Evolutionary conservation across 1,284 basidiomycete species (phyloP), one percentile per base, ranked within the genome.

Genomic region (Tilletia horrida): DNA sequence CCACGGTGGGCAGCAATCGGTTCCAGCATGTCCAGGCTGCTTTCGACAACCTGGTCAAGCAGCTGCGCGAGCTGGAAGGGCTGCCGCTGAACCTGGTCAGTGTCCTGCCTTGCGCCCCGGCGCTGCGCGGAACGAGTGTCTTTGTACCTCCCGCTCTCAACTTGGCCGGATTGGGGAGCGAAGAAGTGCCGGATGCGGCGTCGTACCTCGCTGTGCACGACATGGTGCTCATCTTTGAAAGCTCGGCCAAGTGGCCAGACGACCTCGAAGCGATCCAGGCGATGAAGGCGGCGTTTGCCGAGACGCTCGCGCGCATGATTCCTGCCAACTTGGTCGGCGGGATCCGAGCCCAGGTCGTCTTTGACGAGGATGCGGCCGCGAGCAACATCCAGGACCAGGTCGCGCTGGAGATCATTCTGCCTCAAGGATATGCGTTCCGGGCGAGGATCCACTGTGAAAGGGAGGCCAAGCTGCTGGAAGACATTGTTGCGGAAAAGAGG

Each of bases 221-320:
- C 78, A 83, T 67, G 85, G 88, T 66, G 84, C 86, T 48, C 73
- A 83, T 21, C 86, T 87, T 71, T 86, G 91, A 65, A 86, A 87
- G 43, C 90, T 95, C 92, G 0, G 89, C 90, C 0, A 87, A 88
- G 72, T 99, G 96, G 96, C 96, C 96, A 0, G 93, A 97, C 78
- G 93, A 98, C 76, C 86, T 98, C 1, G 86, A 85, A 18, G 93
- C 93, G 0, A 90, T 97, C 59, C 94, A 97, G 82, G 93, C 92
- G 74, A 91, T 94, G 83, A 98, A 98, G 83, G 85, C 96, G 1
- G 95, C 95, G 0, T 90, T 98, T 80, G 76, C 74, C 57, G 78
- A 81, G 52, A 73, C 74, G 44, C 73, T 81, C 59, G 74, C 75
- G 29, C 63, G 64, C n/a, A 68, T 73, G 23, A 67, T 81, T n/a